phyloP scores from a whole-genome alignment of 148 eudicot genomes.

The Rhododendron ferrugineum region DNA sequence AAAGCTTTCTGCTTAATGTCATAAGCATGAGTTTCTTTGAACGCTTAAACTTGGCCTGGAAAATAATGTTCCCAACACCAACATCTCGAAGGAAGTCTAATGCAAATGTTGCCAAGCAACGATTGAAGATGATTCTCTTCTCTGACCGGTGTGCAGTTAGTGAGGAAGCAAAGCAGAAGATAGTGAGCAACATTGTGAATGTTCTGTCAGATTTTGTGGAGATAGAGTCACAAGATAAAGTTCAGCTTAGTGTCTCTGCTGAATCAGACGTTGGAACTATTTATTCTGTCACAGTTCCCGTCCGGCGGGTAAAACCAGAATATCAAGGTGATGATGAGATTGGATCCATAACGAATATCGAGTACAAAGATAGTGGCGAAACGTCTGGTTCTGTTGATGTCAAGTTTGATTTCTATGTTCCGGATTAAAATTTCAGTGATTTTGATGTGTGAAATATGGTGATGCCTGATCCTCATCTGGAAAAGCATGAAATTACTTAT shows the following conservation, averaged over 20 bases:
- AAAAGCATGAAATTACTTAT: not conserved
- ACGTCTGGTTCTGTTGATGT: slow-evolving; percentile 89
- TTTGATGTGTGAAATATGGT: slow-evolving; percentile 12
- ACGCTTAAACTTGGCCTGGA: slow-evolving; percentile 87
- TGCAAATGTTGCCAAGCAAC: slow-evolving; percentile 89
- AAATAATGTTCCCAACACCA: slow-evolving; percentile 77
- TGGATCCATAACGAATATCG: slow-evolving; percentile 67
- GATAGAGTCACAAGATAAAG: slow-evolving; percentile 89
- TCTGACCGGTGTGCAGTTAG: slow-evolving; percentile 95
- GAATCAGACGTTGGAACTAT: slow-evolving; percentile 80
- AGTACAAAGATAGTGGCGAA: slow-evolving; percentile 82
- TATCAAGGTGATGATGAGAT: slow-evolving; percentile 70
- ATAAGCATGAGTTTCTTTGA: slow-evolving; percentile 81
- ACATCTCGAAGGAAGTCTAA: slow-evolving; percentile 47
- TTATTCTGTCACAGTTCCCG: slow-evolving; percentile 94
- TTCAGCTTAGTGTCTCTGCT: slow-evolving; percentile 74
- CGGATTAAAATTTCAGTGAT: slow-evolving; percentile 41
- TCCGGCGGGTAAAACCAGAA: slow-evolving; percentile 78
- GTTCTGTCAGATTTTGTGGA: slow-evolving; percentile 87
- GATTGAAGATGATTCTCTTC: slow-evolving; percentile 90
- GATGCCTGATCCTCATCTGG: not conserved
- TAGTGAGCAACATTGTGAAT: slow-evolving; percentile 72
- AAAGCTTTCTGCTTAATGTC: slow-evolving; percentile 66
- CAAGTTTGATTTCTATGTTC: slow-evolving; percentile 83
- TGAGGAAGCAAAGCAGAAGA: slow-evolving; percentile 87